phyloP scores from a whole-genome alignment of 2,329 filamentous ascomycete genomes.

The Tolypocladium tundrense region DNA sequence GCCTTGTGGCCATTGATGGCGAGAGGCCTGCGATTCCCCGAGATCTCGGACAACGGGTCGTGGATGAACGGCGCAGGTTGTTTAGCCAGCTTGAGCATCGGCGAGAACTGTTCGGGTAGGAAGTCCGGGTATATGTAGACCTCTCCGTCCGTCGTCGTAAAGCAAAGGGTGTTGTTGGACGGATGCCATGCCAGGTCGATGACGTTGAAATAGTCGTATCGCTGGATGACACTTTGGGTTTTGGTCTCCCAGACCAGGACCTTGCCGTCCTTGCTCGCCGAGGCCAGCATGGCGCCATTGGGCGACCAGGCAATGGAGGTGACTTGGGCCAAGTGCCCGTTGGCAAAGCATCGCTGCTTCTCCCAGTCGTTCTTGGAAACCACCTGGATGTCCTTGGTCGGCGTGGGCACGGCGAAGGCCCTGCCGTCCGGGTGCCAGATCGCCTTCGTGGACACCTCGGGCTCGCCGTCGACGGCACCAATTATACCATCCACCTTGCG shows the following conservation, averaged over 20 bases:
- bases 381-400: conserved; percentile 73
- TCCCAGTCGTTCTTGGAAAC: conserved; percentile 87
- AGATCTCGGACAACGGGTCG: conserved; percentile 62
- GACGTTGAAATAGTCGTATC: conserved; percentile 72
- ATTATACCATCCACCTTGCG: conserved; percentile 82
- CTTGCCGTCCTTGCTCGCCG: conserved; percentile 57
- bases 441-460: conserved; percentile 60
- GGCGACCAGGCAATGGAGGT: conserved; percentile 88
- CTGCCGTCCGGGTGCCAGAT: conserved; percentile 93
- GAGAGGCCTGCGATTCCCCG: conserved; percentile 51
- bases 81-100: conserved; percentile 43
- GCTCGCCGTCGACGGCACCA: conserved; percentile 62
- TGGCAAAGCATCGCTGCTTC: conserved; percentile 67
- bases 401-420: conserved; percentile 77
- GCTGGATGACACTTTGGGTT: conserved; percentile 70
- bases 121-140: conserved; percentile 80
- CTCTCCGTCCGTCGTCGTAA: conserved; percentile 87
- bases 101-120: conserved; percentile 45
- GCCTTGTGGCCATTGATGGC: conserved; percentile 42
- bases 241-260: conserved; percentile 82
- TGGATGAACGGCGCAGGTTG: conserved; percentile 82
- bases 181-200: conserved; percentile 88
- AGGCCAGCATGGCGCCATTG: conserved; percentile 79
- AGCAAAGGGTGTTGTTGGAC: conserved; percentile 75
- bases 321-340: conserved; percentile 73